Evolutionary conservation across 1,284 basidiomycete genomes (phyloP).

Genomic region (Naganishia cerealis): DNA sequence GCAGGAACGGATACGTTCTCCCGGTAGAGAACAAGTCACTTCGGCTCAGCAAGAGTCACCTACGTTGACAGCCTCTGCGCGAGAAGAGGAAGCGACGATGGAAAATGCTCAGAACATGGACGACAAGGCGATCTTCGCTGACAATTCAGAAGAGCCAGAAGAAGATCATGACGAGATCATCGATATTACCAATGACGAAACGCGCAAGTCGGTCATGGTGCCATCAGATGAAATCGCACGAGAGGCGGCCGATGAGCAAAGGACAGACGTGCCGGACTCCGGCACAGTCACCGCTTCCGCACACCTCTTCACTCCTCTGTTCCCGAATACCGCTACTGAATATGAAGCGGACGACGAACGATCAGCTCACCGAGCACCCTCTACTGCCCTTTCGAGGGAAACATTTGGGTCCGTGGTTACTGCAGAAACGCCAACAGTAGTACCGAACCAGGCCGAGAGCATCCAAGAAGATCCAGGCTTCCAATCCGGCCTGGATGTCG

Average conservation of each 20-base stretch:
- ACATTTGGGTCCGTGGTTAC: neutral
- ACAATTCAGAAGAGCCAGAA: neutral
- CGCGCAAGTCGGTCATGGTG: neutral
- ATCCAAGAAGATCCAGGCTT: neutral
- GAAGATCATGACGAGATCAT: neutral
- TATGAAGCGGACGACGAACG: constrained; percentile 9
- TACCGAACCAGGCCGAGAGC: neutral
- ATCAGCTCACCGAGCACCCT: neutral
- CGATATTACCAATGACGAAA: neutral
- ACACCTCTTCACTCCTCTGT: neutral
- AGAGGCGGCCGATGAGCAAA: neutral
- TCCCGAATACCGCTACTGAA: neutral
- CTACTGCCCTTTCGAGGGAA: neutral
- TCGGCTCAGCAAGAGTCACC: neutral
- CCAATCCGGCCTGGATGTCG: neutral
- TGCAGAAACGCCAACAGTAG: neutral
- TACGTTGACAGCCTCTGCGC: neutral
- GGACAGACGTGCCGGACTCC: neutral
- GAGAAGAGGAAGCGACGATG: neutral
- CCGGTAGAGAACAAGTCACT: neutral
- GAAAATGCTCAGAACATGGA: neutral
- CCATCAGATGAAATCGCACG: neutral
- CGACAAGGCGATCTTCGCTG: neutral
- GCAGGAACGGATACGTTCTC: neutral
- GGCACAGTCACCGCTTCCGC: neutral